Evolutionary conservation across 2,329 filamentous ascomycete genomes (phyloP).

Genomic region (Akanthomyces lecanii): DNA sequence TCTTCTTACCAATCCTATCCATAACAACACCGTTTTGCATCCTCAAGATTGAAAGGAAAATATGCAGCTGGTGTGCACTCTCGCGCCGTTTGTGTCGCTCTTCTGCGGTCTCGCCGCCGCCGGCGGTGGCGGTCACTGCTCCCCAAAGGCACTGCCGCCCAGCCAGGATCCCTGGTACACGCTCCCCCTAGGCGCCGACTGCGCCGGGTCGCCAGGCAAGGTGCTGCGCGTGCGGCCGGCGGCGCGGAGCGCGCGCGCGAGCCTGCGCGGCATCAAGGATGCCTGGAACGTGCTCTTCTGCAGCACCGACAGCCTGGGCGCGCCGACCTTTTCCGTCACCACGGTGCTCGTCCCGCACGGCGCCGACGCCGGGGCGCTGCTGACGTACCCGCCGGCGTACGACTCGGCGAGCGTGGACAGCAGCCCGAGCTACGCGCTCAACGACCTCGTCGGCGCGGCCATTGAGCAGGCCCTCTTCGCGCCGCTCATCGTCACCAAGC

Average conservation of each 20-base stretch:
- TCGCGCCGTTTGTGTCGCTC: background rate
- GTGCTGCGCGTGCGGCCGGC: conserved; percentile 18
- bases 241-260: conserved; percentile 17
- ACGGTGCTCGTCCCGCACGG: conserved; percentile 28
- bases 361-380: conserved; percentile 19
- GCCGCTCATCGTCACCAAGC: conserved; percentile 31
- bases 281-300: conserved; percentile 35
- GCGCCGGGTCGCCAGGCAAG: conserved; percentile 13
- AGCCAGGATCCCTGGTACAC: conserved; percentile 34
- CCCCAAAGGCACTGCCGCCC: conserved; percentile 24
- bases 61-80: background rate
- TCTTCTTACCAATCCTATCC: background rate
- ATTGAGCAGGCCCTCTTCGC: conserved; percentile 13
- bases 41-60: background rate
- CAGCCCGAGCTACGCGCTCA: conserved; percentile 33
- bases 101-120: background rate
- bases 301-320: conserved; percentile 32
- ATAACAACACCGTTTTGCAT: background rate
- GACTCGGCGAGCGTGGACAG: conserved; percentile 34
- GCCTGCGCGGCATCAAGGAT: conserved; percentile 14
- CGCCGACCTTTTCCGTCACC: conserved; percentile 34
- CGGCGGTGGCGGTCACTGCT: background rate
- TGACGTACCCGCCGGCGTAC: conserved; percentile 37
- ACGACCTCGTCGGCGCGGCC: conserved; percentile 16
- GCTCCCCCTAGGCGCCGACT: conserved; percentile 26